phyloP scores from a whole-genome alignment of 2,329 filamentous ascomycete genomes.

The Verruconis gallopava region DNA sequence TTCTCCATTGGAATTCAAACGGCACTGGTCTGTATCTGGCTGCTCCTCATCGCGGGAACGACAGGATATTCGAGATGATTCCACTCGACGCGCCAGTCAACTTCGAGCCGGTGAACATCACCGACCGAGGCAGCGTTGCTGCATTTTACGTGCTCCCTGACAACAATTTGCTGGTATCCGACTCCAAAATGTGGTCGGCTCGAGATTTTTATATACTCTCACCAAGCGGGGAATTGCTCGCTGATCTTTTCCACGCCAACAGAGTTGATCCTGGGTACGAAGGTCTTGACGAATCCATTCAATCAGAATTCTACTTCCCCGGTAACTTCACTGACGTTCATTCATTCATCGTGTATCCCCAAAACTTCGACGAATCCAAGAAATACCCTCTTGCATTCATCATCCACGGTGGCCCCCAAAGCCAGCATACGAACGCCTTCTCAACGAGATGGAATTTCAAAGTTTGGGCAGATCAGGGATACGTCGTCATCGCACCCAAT shows the following conservation, averaged over 20 bases:
- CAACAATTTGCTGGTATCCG: constrained; percentile 48
- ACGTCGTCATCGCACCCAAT: constrained; percentile 70
- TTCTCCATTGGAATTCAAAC: constrained; percentile 38
- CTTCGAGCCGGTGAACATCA: constrained; percentile 17
- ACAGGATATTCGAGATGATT: constrained; percentile 45
- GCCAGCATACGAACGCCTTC: constrained; percentile 64
- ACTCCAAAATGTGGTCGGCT: constrained; percentile 59
- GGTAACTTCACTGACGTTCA: constrained; percentile 56
- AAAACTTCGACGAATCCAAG: constrained; percentile 51
- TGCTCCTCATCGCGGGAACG: constrained; percentile 55
- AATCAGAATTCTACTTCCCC: constrained; percentile 55
- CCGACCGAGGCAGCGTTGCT: constrained; percentile 20
- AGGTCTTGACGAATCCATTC: constrained; percentile 55
- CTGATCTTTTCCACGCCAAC: constrained; percentile 13
- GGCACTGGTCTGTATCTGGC: constrained; percentile 55
- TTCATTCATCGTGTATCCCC: constrained; percentile 52
- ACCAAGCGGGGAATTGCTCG: constrained; percentile 16
- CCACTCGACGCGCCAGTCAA: constrained; percentile 36
- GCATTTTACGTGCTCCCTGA: constrained; percentile 40
- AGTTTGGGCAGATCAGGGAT: constrained; percentile 77
- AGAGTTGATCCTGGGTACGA: constrained; percentile 50
- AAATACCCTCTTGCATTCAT: constrained; percentile 69
- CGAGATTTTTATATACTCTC: constrained; percentile 51
- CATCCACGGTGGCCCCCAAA: constrained; percentile 74
- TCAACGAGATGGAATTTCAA: constrained; percentile 77